Evolutionary conservation across 2,329 filamentous ascomycete species (phyloP).

Genomic region (Fusarium virguliforme): DNA sequence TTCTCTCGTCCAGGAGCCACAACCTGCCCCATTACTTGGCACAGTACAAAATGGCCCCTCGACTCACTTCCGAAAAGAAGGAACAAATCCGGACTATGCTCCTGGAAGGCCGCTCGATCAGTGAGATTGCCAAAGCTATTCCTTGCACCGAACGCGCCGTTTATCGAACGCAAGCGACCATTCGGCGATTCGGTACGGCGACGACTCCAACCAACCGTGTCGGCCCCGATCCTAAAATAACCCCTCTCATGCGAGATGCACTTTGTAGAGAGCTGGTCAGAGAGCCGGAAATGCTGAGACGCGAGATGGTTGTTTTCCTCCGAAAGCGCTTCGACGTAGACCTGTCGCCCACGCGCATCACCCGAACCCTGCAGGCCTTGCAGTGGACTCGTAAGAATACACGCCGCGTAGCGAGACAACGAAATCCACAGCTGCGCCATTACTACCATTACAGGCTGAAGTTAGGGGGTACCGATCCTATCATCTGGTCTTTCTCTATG

Average conservation of each 20-base stretch:
- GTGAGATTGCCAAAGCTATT: constrained; percentile 10
- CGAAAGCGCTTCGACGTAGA: constrained; percentile 19
- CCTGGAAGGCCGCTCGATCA: constrained; percentile 8
- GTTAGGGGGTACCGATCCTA: constrained; percentile 19
- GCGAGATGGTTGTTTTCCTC: constrained; percentile 19
- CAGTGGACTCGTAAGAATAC: constrained; percentile 54
- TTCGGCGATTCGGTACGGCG: constrained; percentile 16
- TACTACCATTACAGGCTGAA: constrained; percentile 52
- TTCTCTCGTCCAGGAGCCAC: constrained; percentile 1
- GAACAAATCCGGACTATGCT: constrained; percentile 15
- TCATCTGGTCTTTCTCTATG: constrained; percentile 20
- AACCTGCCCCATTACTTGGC: not conserved
- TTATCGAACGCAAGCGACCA: constrained; percentile 5
- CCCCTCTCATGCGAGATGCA: constrained; percentile 19
- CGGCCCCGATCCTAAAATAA: constrained; percentile 26
- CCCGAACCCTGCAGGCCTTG: constrained; percentile 40
- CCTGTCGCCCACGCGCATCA: constrained; percentile 39
- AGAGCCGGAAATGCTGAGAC: constrained; percentile 23
- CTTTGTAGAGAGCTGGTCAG: constrained; percentile 12
- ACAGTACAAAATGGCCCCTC: constrained; percentile 14
- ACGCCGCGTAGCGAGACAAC: constrained; percentile 54
- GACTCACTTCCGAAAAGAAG: constrained; percentile 5
- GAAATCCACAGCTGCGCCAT: constrained; percentile 55
- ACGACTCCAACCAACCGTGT: constrained; percentile 12
- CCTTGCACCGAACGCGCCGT: constrained; percentile 9